Evolutionary conservation across 129 eudicot genomes (phyloP).

Genomic region (Lonicera japonica): DNA sequence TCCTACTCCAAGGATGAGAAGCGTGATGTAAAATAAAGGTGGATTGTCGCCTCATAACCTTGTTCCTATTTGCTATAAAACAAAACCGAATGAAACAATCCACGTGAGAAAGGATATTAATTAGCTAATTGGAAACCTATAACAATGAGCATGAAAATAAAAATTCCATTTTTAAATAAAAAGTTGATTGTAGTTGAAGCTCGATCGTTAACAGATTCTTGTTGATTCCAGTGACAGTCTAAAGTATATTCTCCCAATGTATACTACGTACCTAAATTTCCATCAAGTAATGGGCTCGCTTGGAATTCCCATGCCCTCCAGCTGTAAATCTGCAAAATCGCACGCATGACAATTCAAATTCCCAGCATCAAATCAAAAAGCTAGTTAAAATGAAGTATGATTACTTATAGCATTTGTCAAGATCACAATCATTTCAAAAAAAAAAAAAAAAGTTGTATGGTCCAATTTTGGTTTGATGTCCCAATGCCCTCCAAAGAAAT

Average conservation of each 20-base stretch:
- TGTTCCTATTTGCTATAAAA: constrained; percentile 47
- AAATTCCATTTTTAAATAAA: too few species aligned
- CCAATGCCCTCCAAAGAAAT: not conserved
- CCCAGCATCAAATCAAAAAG: too few species aligned
- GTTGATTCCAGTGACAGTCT: too few species aligned
- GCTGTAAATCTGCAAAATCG: constrained; percentile 67
- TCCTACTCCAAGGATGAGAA: constrained; percentile 97
- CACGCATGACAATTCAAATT: constrained; percentile 1
- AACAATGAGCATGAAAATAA: too few species aligned
- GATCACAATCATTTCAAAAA: not conserved
- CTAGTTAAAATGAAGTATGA: too few species aligned
- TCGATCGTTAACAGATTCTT: too few species aligned
- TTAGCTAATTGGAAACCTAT: too few species aligned
- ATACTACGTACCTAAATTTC: constrained; percentile 40
- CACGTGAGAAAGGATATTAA: not conserved
- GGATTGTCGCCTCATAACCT: constrained; percentile 87
- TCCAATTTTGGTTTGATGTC: too few species aligned
- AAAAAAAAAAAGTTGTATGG: too few species aligned
- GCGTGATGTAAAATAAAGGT: constrained; percentile 92
- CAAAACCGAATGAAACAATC: not conserved
- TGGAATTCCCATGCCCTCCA: constrained; percentile 98
- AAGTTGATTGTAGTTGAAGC: too few species aligned
- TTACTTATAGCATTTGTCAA: not conserved
- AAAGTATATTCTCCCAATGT: too few species aligned
- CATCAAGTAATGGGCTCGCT: constrained; percentile 37